Evolutionary conservation across 2,329 filamentous ascomycete species (phyloP), one percentile per base, ranked within the genome.

Genomic region (Dactylella cylindrospora): DNA sequence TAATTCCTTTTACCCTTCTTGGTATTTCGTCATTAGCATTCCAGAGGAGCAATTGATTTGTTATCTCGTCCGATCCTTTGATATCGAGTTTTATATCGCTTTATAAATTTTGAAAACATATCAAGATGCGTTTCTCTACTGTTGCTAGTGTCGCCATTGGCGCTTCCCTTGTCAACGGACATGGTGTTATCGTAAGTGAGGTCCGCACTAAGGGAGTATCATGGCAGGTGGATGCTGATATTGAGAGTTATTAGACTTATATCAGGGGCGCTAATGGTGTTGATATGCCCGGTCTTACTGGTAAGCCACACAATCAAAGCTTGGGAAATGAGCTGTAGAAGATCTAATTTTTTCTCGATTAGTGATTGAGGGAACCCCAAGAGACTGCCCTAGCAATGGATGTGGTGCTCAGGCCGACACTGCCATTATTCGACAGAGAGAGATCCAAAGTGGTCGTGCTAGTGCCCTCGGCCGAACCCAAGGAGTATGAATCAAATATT

Each of bases 391-490:
- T 44, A 75, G 74, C 68, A 81, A 83, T 67, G 65, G 71, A 38
- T 85, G 82, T 70, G 84, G 83, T 57, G 78, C 83, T n/a, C 79
- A 86, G 71, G 80, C 79, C 59, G 84, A 86, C 70, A 86, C 84
- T n/a, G 77, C 83, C 71, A 84, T 86, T 75, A 84, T 86, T 72
- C 80, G 83, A 29, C 73, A 79, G 61, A 72, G 74, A 9, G 83
- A 85, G 73, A 76, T 86, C 54, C 73, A 74, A 31, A 77, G 74
- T 41, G 75, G 73, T 68, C 75, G 77, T 67, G 81, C 80, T 28
- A 77, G 76, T 26, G 76, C 84, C 45, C 78, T 86, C n/a, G 84
- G 84, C 67, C 45, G 45, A 28, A 50, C 45, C 9, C 45, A 50
- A 15, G 45, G 45, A 10, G 45, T 50, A 50, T 39, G 45, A 26